Evolutionary conservation across 106 monocot species (phyloP).

Genomic region (Apostasia shenzhenica): DNA sequence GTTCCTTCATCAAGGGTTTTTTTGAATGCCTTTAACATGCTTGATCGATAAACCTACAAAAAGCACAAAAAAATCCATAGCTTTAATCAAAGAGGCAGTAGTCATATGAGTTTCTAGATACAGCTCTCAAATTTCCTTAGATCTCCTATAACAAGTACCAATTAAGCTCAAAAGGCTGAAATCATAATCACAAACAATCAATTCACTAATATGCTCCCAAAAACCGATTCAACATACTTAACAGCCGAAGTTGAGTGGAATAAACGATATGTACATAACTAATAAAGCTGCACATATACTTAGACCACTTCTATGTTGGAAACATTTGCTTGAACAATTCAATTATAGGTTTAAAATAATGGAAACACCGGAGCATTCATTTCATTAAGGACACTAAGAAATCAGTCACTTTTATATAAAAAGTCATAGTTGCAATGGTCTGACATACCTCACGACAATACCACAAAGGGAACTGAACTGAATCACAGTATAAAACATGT

Average conservation of each 20-base stretch:
- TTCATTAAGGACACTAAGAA: too few species aligned
- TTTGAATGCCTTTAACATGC: constrained; percentile 95
- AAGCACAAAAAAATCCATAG: not conserved
- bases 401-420: too few species aligned
- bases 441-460: too few species aligned
- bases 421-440: too few species aligned
- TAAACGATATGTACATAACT: not conserved
- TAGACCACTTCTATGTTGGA: not conserved
- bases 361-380: too few species aligned
- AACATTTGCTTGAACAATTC: not conserved
- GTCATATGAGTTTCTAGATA: too few species aligned
- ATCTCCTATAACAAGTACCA: not conserved
- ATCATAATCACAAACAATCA: not conserved
- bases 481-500: too few species aligned
- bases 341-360: not conserved
- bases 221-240: not conserved
- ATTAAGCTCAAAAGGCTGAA: not conserved
- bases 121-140: not conserved
- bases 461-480: too few species aligned
- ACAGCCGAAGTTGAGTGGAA: not conserved
- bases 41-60: constrained; percentile 73
- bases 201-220: not conserved
- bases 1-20: constrained; percentile 94
- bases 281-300: not conserved
- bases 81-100: not conserved